Conservation (phyloP, 768 basidiomycete genomes). For the Fomitopsis serialis region DNA sequence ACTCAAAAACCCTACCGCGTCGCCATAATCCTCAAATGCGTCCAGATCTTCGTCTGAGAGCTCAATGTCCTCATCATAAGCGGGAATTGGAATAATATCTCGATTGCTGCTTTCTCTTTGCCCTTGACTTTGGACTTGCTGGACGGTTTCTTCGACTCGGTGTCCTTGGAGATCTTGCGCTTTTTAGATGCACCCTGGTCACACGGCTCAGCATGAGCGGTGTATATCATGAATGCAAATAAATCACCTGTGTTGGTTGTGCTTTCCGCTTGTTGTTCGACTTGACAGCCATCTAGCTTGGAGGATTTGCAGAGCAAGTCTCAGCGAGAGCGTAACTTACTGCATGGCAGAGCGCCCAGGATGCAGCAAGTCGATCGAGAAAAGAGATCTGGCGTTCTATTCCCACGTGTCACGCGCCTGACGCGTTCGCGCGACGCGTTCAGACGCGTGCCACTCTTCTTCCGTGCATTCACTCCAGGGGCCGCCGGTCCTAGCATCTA, state of each 20-base stretch:
- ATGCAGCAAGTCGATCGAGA: no score
- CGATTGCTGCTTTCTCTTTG: constrained; percentile 61
- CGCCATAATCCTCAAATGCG: constrained; percentile 60
- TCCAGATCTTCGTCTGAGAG: constrained; percentile 69
- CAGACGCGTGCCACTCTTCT: no score
- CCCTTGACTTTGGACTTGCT: constrained; percentile 35
- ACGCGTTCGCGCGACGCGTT: no score
- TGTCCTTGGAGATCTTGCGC: constrained; percentile 43
- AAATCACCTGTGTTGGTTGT: constrained; percentile 25
- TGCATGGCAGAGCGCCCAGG: no score
- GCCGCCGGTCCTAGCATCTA: no score
- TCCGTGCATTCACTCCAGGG: no score
- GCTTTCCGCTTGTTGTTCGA: constrained; percentile 26
- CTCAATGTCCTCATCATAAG: constrained; percentile 41
- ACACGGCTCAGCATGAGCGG: neutral
- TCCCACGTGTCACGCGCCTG: no score
- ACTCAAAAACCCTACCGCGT: constrained; percentile 60
- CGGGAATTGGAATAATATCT: constrained; percentile 58
- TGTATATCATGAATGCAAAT: no score
- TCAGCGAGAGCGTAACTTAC: no score
- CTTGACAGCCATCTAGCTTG: constrained; percentile 15
- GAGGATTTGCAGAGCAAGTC: neutral
- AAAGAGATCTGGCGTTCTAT: no score
- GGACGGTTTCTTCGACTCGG: constrained; percentile 17
- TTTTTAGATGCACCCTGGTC: constrained; percentile 49